These are phyloP conservation scores for Pyrenophora seminiperda DNA, from an alignment of 2,329 filamentous ascomycete species.

Conservation along the genomic window DNA sequence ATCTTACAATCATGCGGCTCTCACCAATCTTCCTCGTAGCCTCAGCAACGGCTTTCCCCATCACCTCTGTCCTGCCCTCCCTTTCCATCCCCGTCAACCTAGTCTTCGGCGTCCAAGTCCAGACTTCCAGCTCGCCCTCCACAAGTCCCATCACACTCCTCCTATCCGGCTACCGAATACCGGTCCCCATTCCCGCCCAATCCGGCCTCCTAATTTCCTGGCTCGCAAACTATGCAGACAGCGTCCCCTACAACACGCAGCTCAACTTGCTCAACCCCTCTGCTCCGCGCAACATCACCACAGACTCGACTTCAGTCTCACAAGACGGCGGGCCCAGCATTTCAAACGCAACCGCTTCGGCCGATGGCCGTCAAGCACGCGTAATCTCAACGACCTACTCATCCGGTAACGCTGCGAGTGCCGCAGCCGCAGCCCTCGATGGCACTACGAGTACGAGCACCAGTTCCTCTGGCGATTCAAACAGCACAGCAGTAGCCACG, in stretches of 20 bases:
- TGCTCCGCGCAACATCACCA: background rate
- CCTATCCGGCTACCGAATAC: background rate
- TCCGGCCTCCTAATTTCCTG: background rate
- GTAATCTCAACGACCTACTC: background rate
- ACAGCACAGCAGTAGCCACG: background rate
- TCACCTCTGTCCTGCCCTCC: background rate
- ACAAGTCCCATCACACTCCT: background rate
- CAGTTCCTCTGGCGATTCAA: background rate
- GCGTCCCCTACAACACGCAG: conserved; percentile 2
- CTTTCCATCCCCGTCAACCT: background rate
- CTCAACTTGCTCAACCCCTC: background rate
- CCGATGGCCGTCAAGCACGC: background rate
- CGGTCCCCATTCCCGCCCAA: background rate
- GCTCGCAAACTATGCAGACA: conserved; percentile 3
- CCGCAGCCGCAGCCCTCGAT: background rate
- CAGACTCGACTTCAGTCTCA: background rate
- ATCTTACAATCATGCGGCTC: background rate
- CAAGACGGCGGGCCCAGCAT: background rate
- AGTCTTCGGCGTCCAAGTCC: conserved; percentile 1
- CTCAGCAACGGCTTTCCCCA: background rate
- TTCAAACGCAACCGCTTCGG: background rate
- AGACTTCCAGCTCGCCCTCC: background rate
- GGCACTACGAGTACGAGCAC: background rate
- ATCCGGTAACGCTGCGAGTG: background rate
- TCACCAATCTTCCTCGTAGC: background rate